Percentiles rank a stretch among this genome's conserved stretches.
Evolutionary conservation across 768 basidiomycete species (phyloP).

Genomic region (Rhodotorula taiwanensis): DNA sequence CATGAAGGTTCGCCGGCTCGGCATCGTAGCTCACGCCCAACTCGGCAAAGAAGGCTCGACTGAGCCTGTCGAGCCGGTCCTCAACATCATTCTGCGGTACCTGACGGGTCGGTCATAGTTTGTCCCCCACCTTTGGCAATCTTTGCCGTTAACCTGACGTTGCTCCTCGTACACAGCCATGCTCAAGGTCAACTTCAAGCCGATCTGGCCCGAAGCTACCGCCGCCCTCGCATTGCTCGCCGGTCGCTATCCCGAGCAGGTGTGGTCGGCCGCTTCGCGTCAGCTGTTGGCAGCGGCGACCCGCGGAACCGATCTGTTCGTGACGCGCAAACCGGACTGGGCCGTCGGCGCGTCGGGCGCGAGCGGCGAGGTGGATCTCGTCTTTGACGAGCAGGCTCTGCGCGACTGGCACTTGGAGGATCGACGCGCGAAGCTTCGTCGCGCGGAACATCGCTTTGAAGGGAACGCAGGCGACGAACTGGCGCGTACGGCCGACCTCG

Average conservation of each 20-base stretch:
- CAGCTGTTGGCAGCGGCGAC: conserved; percentile 40
- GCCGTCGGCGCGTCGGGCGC: not conserved
- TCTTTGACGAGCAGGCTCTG: conserved; percentile 35
- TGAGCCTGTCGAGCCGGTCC: conserved; percentile 53
- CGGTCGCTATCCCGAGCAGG: conserved; percentile 27
- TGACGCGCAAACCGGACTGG: conserved; percentile 30
- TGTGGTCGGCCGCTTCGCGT: conserved; percentile 43
- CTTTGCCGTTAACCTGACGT: not conserved
- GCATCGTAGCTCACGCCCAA: conserved; percentile 48
- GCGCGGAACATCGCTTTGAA: conserved; percentile 23
- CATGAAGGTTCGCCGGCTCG: conserved; percentile 66
- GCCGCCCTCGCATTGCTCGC: conserved; percentile 28
- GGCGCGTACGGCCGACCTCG: conserved; percentile 12
- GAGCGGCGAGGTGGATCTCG: not conserved
- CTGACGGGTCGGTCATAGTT: conserved; percentile 54
- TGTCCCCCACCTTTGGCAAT: not conserved
- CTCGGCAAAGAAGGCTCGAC: conserved; percentile 46
- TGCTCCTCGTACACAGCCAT: conserved; percentile 53
- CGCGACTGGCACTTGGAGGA: conserved; percentile 33
- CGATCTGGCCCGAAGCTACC: conserved; percentile 77
- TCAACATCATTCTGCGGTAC: conserved; percentile 63
- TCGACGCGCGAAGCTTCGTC: conserved; percentile 1
- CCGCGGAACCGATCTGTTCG: conserved; percentile 26
- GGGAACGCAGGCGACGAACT: conserved; percentile 18
- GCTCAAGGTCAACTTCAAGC: conserved; percentile 85